These are phyloP conservation scores for Tetrahymena elliotti DNA, from an alignment of 73 alveolate genomes.

Conservation along the genomic window DNA sequence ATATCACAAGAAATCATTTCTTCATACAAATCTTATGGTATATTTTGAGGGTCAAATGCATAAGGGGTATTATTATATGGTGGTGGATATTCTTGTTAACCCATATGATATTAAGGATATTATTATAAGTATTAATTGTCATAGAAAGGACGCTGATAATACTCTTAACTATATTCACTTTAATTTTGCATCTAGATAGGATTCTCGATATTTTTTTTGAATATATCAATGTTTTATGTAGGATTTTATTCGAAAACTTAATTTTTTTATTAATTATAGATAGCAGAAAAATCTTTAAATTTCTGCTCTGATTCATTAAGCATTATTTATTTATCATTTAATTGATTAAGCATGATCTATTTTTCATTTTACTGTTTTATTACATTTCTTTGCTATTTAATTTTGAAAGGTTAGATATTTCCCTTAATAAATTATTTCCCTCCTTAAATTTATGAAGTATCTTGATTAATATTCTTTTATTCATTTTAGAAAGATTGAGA, in stretches of 20 bases:
- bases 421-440: not conserved
- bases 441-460: not conserved
- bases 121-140: not conserved
- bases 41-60: not conserved
- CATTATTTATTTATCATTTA: not conserved
- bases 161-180: not conserved
- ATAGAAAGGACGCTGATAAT: not conserved
- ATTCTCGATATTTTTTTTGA: too few relatives aligned
- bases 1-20: not conserved
- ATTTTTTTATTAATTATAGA: too few relatives aligned
- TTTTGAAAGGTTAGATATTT: not conserved
- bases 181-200: too few relatives aligned
- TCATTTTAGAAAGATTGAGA: not conserved
- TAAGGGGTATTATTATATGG: too few relatives aligned
- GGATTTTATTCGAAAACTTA: not conserved
- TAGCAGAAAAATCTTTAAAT: too few relatives aligned
- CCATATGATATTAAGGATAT: too few relatives aligned
- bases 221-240: too few relatives aligned
- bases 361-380: too few relatives aligned
- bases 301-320: not conserved
- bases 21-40: not conserved
- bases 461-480: not conserved
- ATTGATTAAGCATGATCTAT: not conserved
- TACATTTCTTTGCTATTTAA: not conserved
- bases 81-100: not conserved